These are phyloP conservation scores for Oropetium thomaeum DNA, from an alignment of 176 grass and related monocot genomes.

Conservation along the genomic window DNA sequence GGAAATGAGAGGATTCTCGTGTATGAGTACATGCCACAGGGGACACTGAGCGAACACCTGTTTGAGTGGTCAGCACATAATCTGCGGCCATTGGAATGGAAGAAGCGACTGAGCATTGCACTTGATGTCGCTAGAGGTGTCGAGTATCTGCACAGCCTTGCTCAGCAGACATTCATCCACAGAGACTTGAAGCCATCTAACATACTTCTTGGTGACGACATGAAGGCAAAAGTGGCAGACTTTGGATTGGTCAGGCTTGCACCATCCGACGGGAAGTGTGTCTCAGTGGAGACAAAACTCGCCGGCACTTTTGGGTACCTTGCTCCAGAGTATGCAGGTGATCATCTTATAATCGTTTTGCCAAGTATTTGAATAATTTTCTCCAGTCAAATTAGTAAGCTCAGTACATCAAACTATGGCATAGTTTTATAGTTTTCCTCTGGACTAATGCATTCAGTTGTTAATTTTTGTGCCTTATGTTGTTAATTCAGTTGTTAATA, in stretches of 20 bases:
- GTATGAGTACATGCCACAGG: conserved; percentile 97
- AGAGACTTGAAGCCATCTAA: conserved; percentile 94
- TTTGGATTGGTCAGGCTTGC: conserved; percentile 91
- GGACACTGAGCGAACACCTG: conserved; percentile 67
- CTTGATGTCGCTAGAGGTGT: conserved; percentile 97
- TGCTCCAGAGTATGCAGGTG: conserved; percentile 96
- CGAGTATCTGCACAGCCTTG: conserved; percentile 87
- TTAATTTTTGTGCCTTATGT: background rate
- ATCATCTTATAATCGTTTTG: conserved; percentile 31
- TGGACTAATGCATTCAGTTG: background rate
- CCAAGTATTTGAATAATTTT: background rate
- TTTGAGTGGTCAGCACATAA: conserved; percentile 74
- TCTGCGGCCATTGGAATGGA: conserved; percentile 81
- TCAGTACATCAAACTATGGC: background rate
- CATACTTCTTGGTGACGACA: conserved; percentile 93
- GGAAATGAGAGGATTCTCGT: conserved; percentile 92
- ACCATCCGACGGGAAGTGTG: conserved; percentile 82
- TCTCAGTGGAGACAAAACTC: conserved; percentile 75
- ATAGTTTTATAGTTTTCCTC: background rate
- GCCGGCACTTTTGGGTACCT: conserved; percentile 96
- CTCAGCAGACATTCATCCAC: conserved; percentile 96
- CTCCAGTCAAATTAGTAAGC: conserved; percentile 4
- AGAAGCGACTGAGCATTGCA: conserved; percentile 75
- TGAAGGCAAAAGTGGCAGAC: conserved; percentile 97
- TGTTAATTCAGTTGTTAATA: conserved; percentile 4